A percentile compares a stretch with the other conserved stretches of the same genome.
phyloP scores from a whole-genome alignment of 805 yeast genomes.

The Cyberlindnera subsufficiens region DNA sequence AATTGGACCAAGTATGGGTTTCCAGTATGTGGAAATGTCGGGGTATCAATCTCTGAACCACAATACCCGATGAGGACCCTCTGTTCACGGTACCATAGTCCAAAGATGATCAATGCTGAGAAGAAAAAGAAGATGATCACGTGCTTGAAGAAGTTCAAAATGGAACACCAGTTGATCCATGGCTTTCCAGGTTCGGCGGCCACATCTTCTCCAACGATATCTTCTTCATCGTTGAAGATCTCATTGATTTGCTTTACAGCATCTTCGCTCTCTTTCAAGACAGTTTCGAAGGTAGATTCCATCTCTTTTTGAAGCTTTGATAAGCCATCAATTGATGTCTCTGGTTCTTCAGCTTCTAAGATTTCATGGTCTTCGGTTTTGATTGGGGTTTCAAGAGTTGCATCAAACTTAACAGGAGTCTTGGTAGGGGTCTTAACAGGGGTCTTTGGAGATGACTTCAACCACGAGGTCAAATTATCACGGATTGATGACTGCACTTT shows the following conservation, averaged over 20 bases:
- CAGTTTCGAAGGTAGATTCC: constrained; percentile 16
- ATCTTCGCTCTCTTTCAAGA: constrained; percentile 24
- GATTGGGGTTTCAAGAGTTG: constrained; percentile 2
- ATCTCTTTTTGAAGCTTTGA: constrained; percentile 20
- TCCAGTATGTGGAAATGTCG: constrained; percentile 30
- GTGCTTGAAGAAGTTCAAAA: constrained; percentile 18
- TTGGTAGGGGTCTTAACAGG: not conserved
- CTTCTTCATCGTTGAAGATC: constrained; percentile 9
- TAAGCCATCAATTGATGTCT: constrained; percentile 13
- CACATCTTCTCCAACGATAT: constrained; percentile 7
- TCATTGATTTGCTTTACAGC: constrained; percentile 21
- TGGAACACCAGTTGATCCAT: constrained; percentile 6
- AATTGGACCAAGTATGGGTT: constrained; percentile 28
- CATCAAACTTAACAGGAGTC: not conserved
- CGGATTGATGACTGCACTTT: not conserved
- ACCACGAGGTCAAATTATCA: constrained; percentile 1
- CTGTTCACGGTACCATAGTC: constrained; percentile 62
- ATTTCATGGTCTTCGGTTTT: constrained; percentile 8
- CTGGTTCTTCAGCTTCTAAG: constrained; percentile 4
- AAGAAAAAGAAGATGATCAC: constrained; percentile 30
- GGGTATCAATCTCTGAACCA: constrained; percentile 49
- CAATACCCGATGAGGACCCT: constrained; percentile 66
- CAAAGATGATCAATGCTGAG: constrained; percentile 33
- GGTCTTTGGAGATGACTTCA: not conserved
- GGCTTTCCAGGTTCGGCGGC: not conserved